These are phyloP conservation scores for Moniliophthora roreri DNA, from an alignment of 1,284 basidiomycete genomes.

Conservation along the genomic window DNA sequence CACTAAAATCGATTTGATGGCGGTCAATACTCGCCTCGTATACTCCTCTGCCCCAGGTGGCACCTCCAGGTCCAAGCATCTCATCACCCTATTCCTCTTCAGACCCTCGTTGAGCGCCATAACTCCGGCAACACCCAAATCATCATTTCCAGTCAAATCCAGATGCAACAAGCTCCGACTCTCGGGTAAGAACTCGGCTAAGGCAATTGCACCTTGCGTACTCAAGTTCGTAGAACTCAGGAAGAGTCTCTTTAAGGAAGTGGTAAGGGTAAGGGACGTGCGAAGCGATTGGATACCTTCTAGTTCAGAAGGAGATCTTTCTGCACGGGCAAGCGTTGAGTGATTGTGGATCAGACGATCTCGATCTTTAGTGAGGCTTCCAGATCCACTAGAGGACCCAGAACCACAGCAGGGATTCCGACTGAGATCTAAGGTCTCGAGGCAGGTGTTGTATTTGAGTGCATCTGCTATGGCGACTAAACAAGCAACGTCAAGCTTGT, in stretches of 20 bases:
- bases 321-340: not conserved
- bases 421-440: conserved; percentile 93
- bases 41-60: conserved; percentile 87
- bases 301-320: conserved; percentile 1
- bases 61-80: conserved; percentile 93
- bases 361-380: conserved; percentile 36
- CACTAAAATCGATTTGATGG: not conserved
- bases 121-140: conserved; percentile 84
- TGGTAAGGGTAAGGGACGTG: conserved; percentile 92
- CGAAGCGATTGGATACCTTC: conserved; percentile 74
- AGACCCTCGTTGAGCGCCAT: conserved; percentile 89
- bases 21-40: conserved; percentile 54
- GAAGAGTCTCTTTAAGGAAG: conserved; percentile 90
- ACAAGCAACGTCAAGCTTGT: conserved; percentile 85
- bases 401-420: conserved; percentile 82
- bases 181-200: conserved; percentile 96
- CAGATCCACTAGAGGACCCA: conserved; percentile 84
- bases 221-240: conserved; percentile 82
- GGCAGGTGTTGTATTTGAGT: conserved; percentile 91
- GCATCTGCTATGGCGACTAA: conserved; percentile 87
- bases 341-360: conserved; percentile 4
- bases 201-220: conserved; percentile 87
- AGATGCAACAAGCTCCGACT: conserved; percentile 12
- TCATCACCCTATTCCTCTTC: conserved; percentile 79
- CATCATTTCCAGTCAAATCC: conserved; percentile 75